Evolutionary conservation across 768 basidiomycete species (phyloP).

Genomic region (Galerina marginata): DNA sequence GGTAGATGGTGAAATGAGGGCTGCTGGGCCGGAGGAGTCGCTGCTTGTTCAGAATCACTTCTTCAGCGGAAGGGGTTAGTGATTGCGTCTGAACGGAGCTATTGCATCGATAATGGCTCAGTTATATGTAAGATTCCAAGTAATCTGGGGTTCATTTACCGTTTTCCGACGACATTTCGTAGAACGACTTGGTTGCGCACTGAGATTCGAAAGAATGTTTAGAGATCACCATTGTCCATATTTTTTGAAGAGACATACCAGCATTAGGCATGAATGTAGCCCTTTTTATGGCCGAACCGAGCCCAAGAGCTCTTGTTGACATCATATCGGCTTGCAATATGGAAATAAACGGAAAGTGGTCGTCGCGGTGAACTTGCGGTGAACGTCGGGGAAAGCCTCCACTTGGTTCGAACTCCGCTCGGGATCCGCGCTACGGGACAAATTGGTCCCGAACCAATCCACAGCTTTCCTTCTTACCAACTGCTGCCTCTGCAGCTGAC

Average conservation of each 20-base stretch:
- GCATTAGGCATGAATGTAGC: slow-evolving; percentile 46
- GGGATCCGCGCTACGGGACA: neutral
- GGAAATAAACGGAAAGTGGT: slow-evolving; percentile 1
- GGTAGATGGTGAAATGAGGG: slow-evolving; percentile 97
- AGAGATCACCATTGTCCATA: slow-evolving; percentile 32
- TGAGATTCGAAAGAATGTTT: slow-evolving; percentile 20
- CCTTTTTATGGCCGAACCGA: slow-evolving; percentile 61
- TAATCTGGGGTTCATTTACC: slow-evolving; percentile 35
- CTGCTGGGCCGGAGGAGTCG: slow-evolving; percentile 87
- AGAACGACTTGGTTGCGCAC: slow-evolving; percentile 49
- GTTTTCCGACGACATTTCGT: slow-evolving; percentile 45
- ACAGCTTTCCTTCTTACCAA: neutral
- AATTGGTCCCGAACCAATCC: neutral
- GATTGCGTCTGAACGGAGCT: slow-evolving; percentile 64
- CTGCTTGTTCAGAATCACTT: slow-evolving; percentile 83
- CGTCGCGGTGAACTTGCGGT: slow-evolving; percentile 24
- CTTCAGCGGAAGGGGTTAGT: slow-evolving; percentile 58
- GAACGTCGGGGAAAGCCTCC: slow-evolving; percentile 23
- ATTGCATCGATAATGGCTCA: neutral
- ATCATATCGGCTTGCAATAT: slow-evolving; percentile 36
- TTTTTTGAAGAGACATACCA: slow-evolving; percentile 31
- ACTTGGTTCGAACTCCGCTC: slow-evolving; percentile 29
- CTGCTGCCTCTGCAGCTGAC: neutral
- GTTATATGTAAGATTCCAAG: neutral
- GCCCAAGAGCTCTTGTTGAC: slow-evolving; percentile 59